Conservation (phyloP, 192 early-diverging fungal species). For the Gorgonomyces haynaldii region DNA sequence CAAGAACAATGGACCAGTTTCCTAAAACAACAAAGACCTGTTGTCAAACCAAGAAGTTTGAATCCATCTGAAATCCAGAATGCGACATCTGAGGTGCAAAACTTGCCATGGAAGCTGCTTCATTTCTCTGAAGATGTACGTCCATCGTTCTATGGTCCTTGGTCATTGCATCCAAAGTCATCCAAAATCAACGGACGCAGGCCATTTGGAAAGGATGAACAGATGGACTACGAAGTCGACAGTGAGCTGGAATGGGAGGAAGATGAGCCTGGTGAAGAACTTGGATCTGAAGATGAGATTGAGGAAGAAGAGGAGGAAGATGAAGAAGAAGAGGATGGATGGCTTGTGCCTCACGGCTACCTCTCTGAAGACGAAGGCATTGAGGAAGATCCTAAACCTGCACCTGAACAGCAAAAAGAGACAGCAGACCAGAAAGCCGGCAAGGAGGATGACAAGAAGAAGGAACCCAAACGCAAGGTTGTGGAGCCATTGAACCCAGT, state of each 20-base stretch:
- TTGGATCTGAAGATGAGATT: conserved; percentile 66
- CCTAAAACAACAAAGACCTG: background rate
- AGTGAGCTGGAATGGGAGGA: conserved; percentile 86
- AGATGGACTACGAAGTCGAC: conserved; percentile 71
- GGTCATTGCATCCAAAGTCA: conserved; percentile 55
- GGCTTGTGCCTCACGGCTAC: conserved; percentile 80
- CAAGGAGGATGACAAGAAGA: conserved; percentile 8
- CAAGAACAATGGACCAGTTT: background rate
- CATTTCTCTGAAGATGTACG: conserved; percentile 60
- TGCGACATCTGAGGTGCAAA: conserved; percentile 1
- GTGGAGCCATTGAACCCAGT: conserved; percentile 27
- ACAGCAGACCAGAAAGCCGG: conserved; percentile 5
- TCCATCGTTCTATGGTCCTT: conserved; percentile 73
- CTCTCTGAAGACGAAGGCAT: conserved; percentile 65
- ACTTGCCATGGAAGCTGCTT: conserved; percentile 45
- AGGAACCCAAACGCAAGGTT: conserved; percentile 9
- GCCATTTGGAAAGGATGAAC: conserved; percentile 53
- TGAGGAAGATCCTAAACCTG: conserved; percentile 12
- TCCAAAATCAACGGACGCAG: conserved; percentile 38
- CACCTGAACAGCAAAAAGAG: background rate
- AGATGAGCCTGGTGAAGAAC: conserved; percentile 81
- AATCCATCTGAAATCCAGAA: background rate
- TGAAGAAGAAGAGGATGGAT: conserved; percentile 49
- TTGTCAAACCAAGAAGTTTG: background rate
- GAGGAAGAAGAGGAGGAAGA: conserved; percentile 52